Evolutionary conservation across 441 rosid genomes (phyloP), one percentile per base, ranked within the genome.

Genomic region (Erysimum pusillum): DNA sequence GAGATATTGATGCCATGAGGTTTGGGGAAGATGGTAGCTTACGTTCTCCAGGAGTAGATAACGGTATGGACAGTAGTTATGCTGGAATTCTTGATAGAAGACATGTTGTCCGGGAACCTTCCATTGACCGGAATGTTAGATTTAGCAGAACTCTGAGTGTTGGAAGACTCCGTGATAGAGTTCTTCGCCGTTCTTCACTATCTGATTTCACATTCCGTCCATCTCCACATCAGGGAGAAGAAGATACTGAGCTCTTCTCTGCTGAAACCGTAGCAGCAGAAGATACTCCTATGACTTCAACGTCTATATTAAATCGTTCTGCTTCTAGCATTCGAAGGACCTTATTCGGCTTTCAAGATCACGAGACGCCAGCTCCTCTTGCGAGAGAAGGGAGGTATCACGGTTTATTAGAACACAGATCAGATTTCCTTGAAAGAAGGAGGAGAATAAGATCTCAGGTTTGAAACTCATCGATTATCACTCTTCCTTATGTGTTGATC

Each of bases 391-490:
- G 88, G 48, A 86, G 98, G 81, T 91, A 96, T 79, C 91, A 83
- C 63, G 96, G 94, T 85, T 80, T 96, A n/a, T 75, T 91, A 77
- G 98, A 93, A 59, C 93, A 93, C 59, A 84, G 98, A 78, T 87
- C 98, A 69, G 91, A 89, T 86, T 91, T 93, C 80, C 92, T 96
- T 64, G 97, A 96, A 75, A 81, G 97, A 36, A 83, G 99, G 73
- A 93, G 98, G 81, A 87, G 98, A 84, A 89, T 93, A 81, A 88
- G 97, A 65, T 96, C 97, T 79, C 99, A 96, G 99, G 99, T 93
- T 70, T 79, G 83, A 77, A 77, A 62, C 35, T 8, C 22, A 0
- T 38, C 22, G 53, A 17, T 54, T 49, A 2, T 65, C 25, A 22
- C 28, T 60, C 48, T 10, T 60, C 58, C 9, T 48, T 63, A 42